Evolutionary conservation across 1,284 basidiomycete species (phyloP).

Genomic region (Grifola frondosa): DNA sequence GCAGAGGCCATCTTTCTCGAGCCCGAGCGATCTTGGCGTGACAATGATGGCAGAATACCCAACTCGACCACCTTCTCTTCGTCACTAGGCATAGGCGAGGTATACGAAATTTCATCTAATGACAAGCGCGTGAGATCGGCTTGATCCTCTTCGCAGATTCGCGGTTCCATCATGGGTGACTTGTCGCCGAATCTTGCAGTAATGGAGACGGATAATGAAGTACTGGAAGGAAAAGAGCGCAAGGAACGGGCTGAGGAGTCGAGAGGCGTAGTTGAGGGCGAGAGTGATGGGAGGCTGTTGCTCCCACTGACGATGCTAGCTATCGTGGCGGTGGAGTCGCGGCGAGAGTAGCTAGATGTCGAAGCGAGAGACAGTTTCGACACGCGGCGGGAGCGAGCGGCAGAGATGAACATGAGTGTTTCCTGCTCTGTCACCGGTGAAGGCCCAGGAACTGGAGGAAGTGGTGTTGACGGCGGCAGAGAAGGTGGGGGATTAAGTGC

Average conservation of each 20-base stretch:
- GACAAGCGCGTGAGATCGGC: conserved; percentile 30
- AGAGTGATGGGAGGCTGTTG: conserved; percentile 21
- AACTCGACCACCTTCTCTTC: conserved; percentile 25
- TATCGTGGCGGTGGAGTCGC: conserved; percentile 29
- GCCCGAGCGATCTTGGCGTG: conserved; percentile 9
- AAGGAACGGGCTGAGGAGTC: conserved; percentile 28
- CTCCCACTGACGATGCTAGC: conserved; percentile 23
- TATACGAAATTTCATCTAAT: conserved; percentile 28
- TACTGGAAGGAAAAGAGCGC: conserved; percentile 29
- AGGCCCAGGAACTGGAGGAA: conserved; percentile 53
- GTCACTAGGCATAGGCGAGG: conserved; percentile 24
- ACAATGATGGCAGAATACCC: conserved; percentile 11
- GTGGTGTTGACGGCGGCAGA: conserved; percentile 45
- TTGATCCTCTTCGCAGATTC: conserved; percentile 30
- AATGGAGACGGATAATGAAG: conserved; percentile 26
- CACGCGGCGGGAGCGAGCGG: conserved; percentile 34
- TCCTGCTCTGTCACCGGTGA: conserved; percentile 48
- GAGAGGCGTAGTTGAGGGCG: conserved; percentile 20
- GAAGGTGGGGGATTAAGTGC: conserved; percentile 40
- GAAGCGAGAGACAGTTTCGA: conserved; percentile 35
- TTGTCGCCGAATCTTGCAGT: conserved; percentile 13
- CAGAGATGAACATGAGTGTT: conserved; percentile 41
- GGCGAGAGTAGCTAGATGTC: conserved; percentile 29
- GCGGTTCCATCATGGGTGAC: conserved; percentile 24
- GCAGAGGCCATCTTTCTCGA: conserved; percentile 33